Evolutionary conservation across 2,329 filamentous ascomycete species (phyloP).

Genomic region (Pseudopithomyces chartarum): DNA sequence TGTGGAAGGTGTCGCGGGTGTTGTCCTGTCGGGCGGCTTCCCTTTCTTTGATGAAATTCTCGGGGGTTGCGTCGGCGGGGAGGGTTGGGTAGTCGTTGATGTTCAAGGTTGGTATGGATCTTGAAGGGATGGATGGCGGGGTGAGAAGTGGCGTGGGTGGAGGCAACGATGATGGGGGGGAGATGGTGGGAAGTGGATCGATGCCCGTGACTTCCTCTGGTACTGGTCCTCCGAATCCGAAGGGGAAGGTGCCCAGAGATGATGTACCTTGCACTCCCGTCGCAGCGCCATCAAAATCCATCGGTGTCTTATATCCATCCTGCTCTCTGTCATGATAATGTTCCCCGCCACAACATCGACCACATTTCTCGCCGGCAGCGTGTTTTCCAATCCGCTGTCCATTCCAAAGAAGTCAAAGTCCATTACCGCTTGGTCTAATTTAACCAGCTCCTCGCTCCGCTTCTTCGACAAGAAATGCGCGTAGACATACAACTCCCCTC

Average conservation of each 20-base stretch:
- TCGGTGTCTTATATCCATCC: neutral
- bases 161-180: neutral
- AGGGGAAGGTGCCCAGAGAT: neutral
- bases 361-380: neutral
- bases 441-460: no score
- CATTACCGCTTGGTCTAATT: neutral
- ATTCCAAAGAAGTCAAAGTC: neutral
- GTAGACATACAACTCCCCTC: neutral
- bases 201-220: neutral
- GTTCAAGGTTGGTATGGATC: neutral
- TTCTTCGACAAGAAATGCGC: neutral
- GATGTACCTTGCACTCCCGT: neutral
- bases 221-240: neutral
- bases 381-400: neutral
- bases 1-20: neutral
- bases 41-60: neutral
- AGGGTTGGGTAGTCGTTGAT: neutral
- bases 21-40: neutral
- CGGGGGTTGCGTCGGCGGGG: neutral
- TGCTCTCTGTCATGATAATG: neutral
- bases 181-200: neutral
- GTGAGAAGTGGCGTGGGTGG: neutral
- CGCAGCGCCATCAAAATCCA: neutral
- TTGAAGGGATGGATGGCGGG: no score
- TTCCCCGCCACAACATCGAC: neutral